A percentile compares a stretch with the other conserved stretches of the same genome.
phyloP scores from a whole-genome alignment of 2,329 filamentous ascomycete genomes.

The Colletotrichum filicis region DNA sequence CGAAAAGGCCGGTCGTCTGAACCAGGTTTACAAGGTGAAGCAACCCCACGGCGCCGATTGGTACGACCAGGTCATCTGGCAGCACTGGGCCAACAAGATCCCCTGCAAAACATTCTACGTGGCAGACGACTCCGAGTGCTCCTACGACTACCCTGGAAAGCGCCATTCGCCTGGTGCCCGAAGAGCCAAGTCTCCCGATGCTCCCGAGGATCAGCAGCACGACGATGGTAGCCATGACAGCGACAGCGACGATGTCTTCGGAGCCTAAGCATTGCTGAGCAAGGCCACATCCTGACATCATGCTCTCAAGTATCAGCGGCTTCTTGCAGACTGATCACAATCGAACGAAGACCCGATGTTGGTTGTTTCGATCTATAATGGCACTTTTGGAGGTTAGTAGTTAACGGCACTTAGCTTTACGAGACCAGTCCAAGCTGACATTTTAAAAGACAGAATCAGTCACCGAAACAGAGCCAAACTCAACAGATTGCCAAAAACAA shows the following conservation, averaged over 20 bases:
- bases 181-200: background rate
- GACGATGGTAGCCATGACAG: background rate
- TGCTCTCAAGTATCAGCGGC: too few relatives aligned
- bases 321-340: background rate
- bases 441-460: background rate
- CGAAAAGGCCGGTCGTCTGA: constrained; percentile 20
- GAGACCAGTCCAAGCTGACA: background rate
- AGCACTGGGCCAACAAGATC: constrained; percentile 29
- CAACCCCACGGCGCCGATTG: constrained; percentile 15
- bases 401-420: background rate
- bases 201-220: background rate
- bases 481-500: background rate
- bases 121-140: constrained; percentile 28
- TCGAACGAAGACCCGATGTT: background rate
- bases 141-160: constrained; percentile 32
- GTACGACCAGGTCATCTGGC: constrained; percentile 29
- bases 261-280: background rate
- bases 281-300: background rate
- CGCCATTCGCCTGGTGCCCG: background rate
- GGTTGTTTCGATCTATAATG: background rate
- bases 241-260: background rate
- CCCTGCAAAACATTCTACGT: background rate
- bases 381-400: background rate
- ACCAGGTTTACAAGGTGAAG: constrained; percentile 15
- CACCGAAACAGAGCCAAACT: background rate